A percentile compares a stretch with the other conserved stretches of the same genome.
These are phyloP conservation scores for Cucumis melo DNA, from an alignment of 306 rosid genomes.

Conservation along the genomic window DNA sequence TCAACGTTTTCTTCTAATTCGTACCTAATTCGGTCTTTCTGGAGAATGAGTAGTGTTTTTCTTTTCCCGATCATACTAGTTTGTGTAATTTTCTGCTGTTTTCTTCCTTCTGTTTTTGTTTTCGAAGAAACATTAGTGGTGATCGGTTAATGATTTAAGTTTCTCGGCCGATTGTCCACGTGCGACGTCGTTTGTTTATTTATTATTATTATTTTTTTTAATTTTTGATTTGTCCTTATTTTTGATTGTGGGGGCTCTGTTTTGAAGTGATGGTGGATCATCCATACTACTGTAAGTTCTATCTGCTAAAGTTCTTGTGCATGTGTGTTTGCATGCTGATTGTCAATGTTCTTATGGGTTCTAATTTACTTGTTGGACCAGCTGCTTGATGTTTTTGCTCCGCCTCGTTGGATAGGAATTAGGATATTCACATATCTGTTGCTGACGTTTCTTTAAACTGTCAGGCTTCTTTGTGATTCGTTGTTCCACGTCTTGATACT, in stretches of 20 bases:
- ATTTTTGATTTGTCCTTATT: no score
- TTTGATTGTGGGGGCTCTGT: not conserved
- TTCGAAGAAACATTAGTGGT: not conserved
- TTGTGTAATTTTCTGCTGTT: not conserved
- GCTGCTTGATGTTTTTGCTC: not conserved
- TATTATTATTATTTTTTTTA: no score
- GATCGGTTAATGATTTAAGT: not conserved
- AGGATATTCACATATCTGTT: not conserved
- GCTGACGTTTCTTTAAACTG: not conserved
- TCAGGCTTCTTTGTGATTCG: not conserved
- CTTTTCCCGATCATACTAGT: not conserved
- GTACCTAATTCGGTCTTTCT: not conserved
- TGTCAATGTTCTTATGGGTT: not conserved
- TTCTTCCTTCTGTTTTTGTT: not conserved
- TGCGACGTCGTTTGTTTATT: not conserved
- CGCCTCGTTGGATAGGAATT: not conserved
- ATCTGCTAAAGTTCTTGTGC: not conserved
- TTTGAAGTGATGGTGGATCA: not conserved
- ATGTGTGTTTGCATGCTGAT: slow-evolving; percentile 8
- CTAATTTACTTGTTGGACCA: not conserved
- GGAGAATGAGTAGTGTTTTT: not conserved
- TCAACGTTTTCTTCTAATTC: not conserved
- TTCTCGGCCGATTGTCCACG: not conserved
- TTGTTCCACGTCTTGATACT: not conserved
- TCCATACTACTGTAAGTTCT: not conserved